Base-by-base conservation (phyloP, 495 filamentous ascomycete species). In the Neurospora sp. region DNA sequence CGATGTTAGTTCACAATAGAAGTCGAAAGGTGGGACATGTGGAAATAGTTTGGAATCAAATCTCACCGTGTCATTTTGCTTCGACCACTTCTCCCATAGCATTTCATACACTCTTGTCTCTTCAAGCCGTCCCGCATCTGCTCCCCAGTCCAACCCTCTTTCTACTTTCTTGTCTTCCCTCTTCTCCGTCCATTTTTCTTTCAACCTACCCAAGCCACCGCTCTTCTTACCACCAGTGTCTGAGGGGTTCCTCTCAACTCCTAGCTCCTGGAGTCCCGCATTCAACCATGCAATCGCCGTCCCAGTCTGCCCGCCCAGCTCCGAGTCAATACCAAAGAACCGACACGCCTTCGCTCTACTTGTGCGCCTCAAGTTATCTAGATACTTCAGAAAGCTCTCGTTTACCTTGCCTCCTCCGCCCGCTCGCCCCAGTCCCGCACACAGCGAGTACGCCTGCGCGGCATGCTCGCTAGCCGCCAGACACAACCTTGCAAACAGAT, bases 11-110 rank as follows among this genome's bases (percentile, higher is more conserved):
- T 35, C 53, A 35, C 27, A 17, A 3, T 3, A 16, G 7, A 16
- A 61, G 48, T 7, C 10, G 39, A 20, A 72, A 16, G 41, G 61
- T 70, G 74, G 22, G 42, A 22, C 8, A 6, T 27, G 27, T 69
- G 22, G 16, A 3, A 20, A 12, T 12, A 3, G 6, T 38, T 3
- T 20, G 1, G 10, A 31, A 0, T 37, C 22, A 8, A 16, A 65
- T 86, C 91, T 83, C 79, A 97, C 93, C 16, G 92, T 96, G 82
- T 97, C 93, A 80, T 99, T 99, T 83, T 92, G 89, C 82, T 93
- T 93, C 40, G 86, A 87, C 96, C 96, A 99, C 79, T 97, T 97
- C 68, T 84, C 85, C 78, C 97, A 91, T 70, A 99, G 80, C 89
- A 92, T 93, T 74, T 94, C 90, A 73, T 97, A 85, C 1, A 97